phyloP scores from a whole-genome alignment of 2,329 filamentous ascomycete genomes.

The Claviceps africana region DNA sequence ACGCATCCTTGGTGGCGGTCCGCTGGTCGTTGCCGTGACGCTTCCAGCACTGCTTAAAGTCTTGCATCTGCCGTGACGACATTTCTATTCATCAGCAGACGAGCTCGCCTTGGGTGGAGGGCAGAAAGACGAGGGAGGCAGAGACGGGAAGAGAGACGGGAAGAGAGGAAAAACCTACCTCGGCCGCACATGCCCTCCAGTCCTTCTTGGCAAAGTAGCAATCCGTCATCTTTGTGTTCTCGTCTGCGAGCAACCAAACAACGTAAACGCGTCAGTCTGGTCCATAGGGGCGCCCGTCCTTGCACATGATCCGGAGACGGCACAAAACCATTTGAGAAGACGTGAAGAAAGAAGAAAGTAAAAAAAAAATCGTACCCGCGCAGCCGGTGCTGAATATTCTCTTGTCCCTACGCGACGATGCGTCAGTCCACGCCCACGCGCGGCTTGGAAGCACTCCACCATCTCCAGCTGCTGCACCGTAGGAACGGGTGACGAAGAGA shows the following conservation, averaged over 20 bases:
- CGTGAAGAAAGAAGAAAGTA: neutral
- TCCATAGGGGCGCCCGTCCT: no score
- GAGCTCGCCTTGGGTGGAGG: no score
- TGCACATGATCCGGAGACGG: no score
- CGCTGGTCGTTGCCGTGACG: conserved; percentile 72
- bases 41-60: conserved; percentile 86
- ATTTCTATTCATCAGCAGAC: neutral
- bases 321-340: no score
- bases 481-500: neutral
- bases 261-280: conserved; percentile 1
- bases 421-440: neutral
- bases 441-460: conserved; percentile 12
- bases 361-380: conserved; percentile 43
- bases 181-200: conserved; percentile 76
- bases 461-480: neutral
- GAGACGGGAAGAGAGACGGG: conserved; percentile 5
- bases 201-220: conserved; percentile 96
- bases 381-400: conserved; percentile 95
- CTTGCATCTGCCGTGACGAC: conserved; percentile 63
- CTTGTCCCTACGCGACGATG: conserved; percentile 60
- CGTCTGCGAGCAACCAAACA: conserved; percentile 37
- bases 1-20: conserved; percentile 59
- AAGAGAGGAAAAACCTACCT: conserved; percentile 40
- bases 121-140: neutral
- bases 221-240: conserved; percentile 83